Conservation (phyloP, 1,284 basidiomycete genomes). For the Sporisorium iseilematis-ciliati region DNA sequence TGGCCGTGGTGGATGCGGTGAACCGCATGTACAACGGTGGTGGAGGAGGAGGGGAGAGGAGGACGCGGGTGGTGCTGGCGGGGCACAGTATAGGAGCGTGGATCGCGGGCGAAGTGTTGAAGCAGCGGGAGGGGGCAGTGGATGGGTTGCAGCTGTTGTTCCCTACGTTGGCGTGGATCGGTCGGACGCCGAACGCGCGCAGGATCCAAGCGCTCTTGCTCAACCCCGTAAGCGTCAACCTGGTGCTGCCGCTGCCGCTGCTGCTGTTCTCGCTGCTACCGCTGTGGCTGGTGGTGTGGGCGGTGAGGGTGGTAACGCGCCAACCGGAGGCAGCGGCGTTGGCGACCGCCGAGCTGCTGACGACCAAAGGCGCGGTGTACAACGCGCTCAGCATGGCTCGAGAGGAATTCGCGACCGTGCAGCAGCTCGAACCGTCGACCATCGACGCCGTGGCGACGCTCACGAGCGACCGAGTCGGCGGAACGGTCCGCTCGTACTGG, state of each 20-base stretch:
- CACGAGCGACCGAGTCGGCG: constrained; percentile 5
- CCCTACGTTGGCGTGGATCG: constrained; percentile 57
- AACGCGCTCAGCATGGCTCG: constrained; percentile 55
- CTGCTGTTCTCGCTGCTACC: constrained; percentile 53
- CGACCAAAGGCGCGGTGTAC: constrained; percentile 38
- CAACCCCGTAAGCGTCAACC: constrained; percentile 15
- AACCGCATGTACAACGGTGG: constrained; percentile 27
- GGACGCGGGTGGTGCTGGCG: constrained; percentile 47
- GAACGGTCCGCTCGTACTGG: constrained; percentile 25
- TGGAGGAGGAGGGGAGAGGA: neutral
- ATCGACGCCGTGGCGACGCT: constrained; percentile 23
- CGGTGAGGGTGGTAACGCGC: constrained; percentile 34
- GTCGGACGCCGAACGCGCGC: constrained; percentile 50
- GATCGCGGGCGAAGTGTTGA: constrained; percentile 47
- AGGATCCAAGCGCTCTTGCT: constrained; percentile 31
- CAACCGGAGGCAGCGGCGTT: constrained; percentile 29
- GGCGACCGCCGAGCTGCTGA: constrained; percentile 50
- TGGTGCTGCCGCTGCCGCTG: constrained; percentile 41
- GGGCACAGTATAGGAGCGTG: constrained; percentile 61
- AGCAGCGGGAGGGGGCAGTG: constrained; percentile 36
- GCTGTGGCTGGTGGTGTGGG: constrained; percentile 29
- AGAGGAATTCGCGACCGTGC: constrained; percentile 53
- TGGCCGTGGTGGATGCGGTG: constrained; percentile 46
- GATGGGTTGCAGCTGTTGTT: constrained; percentile 57
- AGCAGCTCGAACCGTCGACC: constrained; percentile 17